Evolutionary conservation across 306 rosid genomes (phyloP), one percentile per base, ranked within the genome.

Genomic region (Acmispon strigosus): DNA sequence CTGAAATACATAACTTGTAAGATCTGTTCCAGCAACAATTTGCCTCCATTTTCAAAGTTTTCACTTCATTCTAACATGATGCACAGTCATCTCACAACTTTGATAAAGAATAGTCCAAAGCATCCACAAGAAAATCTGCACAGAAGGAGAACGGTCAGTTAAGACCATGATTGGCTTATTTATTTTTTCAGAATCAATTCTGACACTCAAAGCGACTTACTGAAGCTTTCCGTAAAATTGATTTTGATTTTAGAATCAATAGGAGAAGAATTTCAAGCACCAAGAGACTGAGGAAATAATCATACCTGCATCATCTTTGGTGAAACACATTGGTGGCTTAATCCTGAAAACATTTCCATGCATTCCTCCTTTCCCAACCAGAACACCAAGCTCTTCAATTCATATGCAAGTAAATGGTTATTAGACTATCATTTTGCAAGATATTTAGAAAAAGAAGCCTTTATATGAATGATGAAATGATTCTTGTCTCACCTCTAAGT

Each of bases 111-210:
- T 86, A 83, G 77, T 90, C 98, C 90, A 89, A 59, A 65, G 97
- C 96, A 75, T 93, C 97, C 64, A 87, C 98, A 48, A 94, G 84
- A 85, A 89, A 90, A 86, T 90, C 98, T 89, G 97, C 87, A 83
- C 10, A 76, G 22, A 1, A 44, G 50, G 37, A 66, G 34, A 42
- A 48, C 29, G 3, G 54, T 69, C 12, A 14, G 14, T 41, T 50
- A 36, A 37, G 34, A 27, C 5, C 4, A 27, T 27, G 34, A 0
- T 27, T 27, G 3, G 34, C 5, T 27, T 27, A 27, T 27, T 27
- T 4, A n/a, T n/a, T 27, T 27, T 27, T 4, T 27, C 3, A 27
- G 34, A 27, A 27, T 27, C 5, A 27, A 27, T 27, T 27, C 34
- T 22, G 27, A 22, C 27, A 22, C 27, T 22, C 3, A 27, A 27